Base-by-base conservation (phyloP, 2,329 filamentous ascomycete species). In the Elsinoe necatrix region DNA sequence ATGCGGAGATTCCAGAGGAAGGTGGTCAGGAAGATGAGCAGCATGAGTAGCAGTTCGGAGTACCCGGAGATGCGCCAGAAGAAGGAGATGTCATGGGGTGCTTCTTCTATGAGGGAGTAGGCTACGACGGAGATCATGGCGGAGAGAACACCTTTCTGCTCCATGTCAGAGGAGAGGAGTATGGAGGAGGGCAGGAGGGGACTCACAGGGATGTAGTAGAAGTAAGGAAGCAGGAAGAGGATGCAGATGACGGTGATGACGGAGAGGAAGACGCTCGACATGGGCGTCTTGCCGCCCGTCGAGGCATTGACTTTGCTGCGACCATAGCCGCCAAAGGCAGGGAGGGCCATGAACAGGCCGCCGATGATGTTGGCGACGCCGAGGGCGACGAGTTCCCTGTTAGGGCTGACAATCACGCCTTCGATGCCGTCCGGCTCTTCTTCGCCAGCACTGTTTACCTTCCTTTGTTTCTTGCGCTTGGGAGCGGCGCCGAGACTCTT, bases 41-140 rank as follows among this genome's bases (percentile, higher is more conserved):
- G 73, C 91, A 98, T 97, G 35, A 97, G 81, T 1, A 80, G 77
- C 1, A 98, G 78, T 66, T 97, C 93, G 0, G 82, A 85, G 82
- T 87, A 95, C 57, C 91, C 92, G 27, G 83, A 81, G 59, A 98
- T 92, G 54, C 80, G 82, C 58, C 88, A 72, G 75, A 97, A 98
- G 77, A 97, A 98, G 50, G 79, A 77, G 60, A 98, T 83, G 69
- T 98, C 93, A 65, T 93, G 86, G 0, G 93, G 93, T 11, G 89
- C 89, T 76, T 98, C 93, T 74, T 98, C 93, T 59, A 97, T 87
- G 5, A 98, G 80, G 18, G 90, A 93, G 75, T 86, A 95, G 18
- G 93, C 93, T 23, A 98, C 92, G 1, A 96, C 92, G 12, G 87
- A 91, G 59, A 98, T 95, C 83, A 97, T 93, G 16, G 92, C 82